Base-by-base conservation (phyloP, 129 eudicot genomes). In the Escallonia herrerae region DNA sequence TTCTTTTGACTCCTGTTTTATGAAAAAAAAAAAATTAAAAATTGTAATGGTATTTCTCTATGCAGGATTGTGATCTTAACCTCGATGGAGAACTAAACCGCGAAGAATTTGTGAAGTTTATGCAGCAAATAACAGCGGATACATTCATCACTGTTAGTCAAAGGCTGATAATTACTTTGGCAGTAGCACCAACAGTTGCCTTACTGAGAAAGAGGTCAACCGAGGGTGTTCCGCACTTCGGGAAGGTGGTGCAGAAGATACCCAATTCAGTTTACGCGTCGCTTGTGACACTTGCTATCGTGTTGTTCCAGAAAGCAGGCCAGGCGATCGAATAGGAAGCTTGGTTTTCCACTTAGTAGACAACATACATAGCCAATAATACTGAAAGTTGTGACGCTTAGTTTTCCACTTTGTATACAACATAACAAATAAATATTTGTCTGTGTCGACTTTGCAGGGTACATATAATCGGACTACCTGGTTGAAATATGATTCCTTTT, bases 181-280 rank as follows among this genome's bases (percentile, higher is more conserved):
- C 96, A 1, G 61, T 83, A 11, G 98, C 98, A 50, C 98, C 98
- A 50, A 73, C 91, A 0, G 67, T 93, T 37, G 98, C 98, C 42
- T 39, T 93, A 67, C 85, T 86, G 45, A 88, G 96, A 43, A 93
- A 89, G 75, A 79, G 90, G 82, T 39, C 90, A 5, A 89, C 98
- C 0, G 96, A 93, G 69, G 90, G 93, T 14, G 87, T 93, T 46
- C 98, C 98, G 0, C 82, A 77, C 40, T 61, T 93, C 0, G 98
- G 98, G 41, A 86, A 74, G 40, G 83, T 83, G 66, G 91, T 93
- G 59, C 87, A 93, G 70, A 93, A 86, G 78, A 37, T 93, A 53
- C 99, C 99, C 56, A 93, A 13, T 82, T 83, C 91, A 10, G 75
- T 86, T 48, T 93, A 88, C 33, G 96, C 99, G 5, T 81, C 95